Percentiles rank a stretch among this genome's conserved stretches.
Conservation (phyloP, 257 asterid genomes). For the Eucommia ulmoides region DNA sequence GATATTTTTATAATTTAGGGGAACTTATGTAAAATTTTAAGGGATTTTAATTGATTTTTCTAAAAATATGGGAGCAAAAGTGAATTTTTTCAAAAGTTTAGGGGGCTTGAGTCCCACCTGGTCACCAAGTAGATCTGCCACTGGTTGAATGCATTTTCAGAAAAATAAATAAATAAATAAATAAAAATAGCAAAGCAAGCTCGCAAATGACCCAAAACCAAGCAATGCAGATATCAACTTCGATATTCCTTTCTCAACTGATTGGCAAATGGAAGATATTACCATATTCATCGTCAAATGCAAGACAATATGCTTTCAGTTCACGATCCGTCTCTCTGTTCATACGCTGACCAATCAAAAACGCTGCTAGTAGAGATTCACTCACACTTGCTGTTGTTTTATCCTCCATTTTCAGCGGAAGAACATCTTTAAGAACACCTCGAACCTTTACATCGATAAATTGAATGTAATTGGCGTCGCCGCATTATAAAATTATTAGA, state of each 20-base stretch:
- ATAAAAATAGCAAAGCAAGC: constrained; percentile 11
- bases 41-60: no score
- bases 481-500: no score
- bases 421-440: constrained; percentile 76
- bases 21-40: no score
- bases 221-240: no score
- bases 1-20: no score
- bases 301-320: constrained; percentile 89
- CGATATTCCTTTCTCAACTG: constrained; percentile 4
- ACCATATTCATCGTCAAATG: constrained; percentile 87
- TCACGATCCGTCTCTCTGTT: constrained; percentile 91
- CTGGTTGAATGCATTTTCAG: neutral
- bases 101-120: no score
- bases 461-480: no score
- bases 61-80: no score
- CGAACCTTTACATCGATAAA: constrained; percentile 93
- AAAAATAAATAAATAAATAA: constrained; percentile 3
- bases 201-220: constrained; percentile 35
- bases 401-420: constrained; percentile 39
- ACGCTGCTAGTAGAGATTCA: constrained; percentile 69
- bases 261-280: constrained; percentile 4
- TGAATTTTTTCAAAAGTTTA: no score
- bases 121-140: neutral
- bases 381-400: constrained; percentile 29
- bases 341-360: constrained; percentile 90